Base-by-base conservation (phyloP, 345 rosid species). In the Citrus glauca region DNA sequence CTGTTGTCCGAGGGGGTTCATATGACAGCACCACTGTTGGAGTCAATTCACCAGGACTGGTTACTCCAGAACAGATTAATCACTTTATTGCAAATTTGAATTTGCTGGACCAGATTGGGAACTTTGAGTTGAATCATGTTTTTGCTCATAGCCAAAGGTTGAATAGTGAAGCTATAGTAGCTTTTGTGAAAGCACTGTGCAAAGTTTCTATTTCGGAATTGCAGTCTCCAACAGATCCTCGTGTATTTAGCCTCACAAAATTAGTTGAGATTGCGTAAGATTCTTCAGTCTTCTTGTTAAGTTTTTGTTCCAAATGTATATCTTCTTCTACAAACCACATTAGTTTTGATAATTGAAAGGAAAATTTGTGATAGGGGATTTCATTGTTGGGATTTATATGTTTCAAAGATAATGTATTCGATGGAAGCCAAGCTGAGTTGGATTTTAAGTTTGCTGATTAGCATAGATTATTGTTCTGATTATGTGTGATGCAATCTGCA, bases 221-320 rank as follows among this genome's bases (percentile, higher is more conserved):
- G 91, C 98, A 93, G 85, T 93, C 98, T 82, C 96, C 94, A 67
- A 93, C 97, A n/a, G 98, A 95, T 75, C 98, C 98, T 82, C 98
- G 98, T 77, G 98, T 95, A 62, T 95, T 95, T 88, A 89, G 98
- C 89, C 93, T 95, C 72, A 95, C 98, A 70, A 95, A 95, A 89
- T 81, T 95, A 56, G 97, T 95, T 81, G 98, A 95, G 85, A 95
- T 95, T 79, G 92, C 97, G 98, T 95, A 92, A 87, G 95, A 69
- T 72, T 81, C 80, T 81, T 75, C 61, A 50, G 48, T 64, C 40
- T 24, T 81, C 35, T 33, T n/a, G n/a, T 76, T 37, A n/a, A 19
- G 22, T 66, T 65, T 63, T 24, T 59, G 11, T 35, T 27, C 9
- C 17, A 20, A 66, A 69, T 66, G 37, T 8, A 33, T 42, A 17